Conservation (phyloP, 768 basidiomycete genomes). For the Leucogyrophana mollusca region DNA sequence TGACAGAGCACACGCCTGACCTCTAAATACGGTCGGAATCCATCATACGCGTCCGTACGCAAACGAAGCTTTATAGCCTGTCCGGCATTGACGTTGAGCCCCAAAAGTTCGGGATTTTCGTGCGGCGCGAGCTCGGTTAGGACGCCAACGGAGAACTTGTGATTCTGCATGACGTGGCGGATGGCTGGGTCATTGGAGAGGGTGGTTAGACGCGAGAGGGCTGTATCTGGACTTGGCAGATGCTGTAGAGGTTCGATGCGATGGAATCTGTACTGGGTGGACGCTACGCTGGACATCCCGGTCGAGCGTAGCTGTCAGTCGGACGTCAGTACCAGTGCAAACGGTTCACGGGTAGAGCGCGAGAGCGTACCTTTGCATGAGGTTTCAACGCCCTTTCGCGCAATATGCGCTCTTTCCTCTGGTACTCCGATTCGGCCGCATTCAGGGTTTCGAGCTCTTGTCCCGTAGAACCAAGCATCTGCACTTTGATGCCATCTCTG, state of each 20-base stretch:
- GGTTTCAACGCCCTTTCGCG: conserved; percentile 56
- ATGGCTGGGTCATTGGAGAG: conserved; percentile 74
- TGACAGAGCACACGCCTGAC: conserved; percentile 72
- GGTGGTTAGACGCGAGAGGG: conserved; percentile 51
- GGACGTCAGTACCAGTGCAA: not conserved
- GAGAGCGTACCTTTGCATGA: conserved; percentile 49
- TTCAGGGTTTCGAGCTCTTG: conserved; percentile 56
- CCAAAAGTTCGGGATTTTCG: conserved; percentile 67
- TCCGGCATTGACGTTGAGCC: conserved; percentile 64
- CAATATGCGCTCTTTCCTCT: conserved; percentile 56
- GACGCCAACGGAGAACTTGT: conserved; percentile 64
- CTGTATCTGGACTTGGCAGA: conserved; percentile 61
- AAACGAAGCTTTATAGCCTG: conserved; percentile 66
- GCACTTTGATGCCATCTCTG: conserved; percentile 63
- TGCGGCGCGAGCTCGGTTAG: conserved; percentile 80
- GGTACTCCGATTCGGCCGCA: conserved; percentile 55
- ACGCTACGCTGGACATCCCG: conserved; percentile 35
- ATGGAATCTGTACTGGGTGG: conserved; percentile 61
- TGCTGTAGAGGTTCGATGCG: conserved; percentile 58
- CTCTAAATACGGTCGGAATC: conserved; percentile 65
- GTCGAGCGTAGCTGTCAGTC: conserved; percentile 57
- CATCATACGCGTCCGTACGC: conserved; percentile 70
- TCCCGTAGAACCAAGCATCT: conserved; percentile 66
- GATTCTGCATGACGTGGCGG: conserved; percentile 65
- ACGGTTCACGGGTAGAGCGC: not conserved